phyloP scores from a whole-genome alignment of 306 rosid genomes.

The Corylus heterophylla region DNA sequence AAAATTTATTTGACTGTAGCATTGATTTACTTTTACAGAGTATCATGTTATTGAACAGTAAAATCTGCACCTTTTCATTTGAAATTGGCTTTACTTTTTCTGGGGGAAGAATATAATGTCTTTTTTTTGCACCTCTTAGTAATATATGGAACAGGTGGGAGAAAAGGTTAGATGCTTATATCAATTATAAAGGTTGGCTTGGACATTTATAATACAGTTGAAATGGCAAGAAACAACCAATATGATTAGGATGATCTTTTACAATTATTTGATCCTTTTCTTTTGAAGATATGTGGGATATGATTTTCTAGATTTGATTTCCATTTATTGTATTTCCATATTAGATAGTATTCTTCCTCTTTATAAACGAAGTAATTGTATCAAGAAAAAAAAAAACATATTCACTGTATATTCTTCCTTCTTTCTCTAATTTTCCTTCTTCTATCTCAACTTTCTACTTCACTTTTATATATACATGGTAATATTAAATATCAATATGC shows the following conservation, averaged over 20 bases:
- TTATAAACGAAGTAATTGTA: no score
- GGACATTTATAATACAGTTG: not conserved
- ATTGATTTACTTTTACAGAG: not conserved
- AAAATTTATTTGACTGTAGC: not conserved
- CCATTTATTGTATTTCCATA: no score
- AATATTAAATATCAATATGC: no score
- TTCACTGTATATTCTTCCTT: no score
- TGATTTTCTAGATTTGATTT: no score
- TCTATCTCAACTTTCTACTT: no score
- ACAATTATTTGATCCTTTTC: not conserved
- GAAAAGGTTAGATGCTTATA: not conserved
- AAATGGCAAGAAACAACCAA: not conserved
- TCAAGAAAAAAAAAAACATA: no score
- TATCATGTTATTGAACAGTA: not conserved
- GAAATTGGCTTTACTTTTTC: not conserved
- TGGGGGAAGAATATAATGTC: not conserved
- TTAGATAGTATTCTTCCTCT: no score
- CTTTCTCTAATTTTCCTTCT: no score
- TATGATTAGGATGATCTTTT: not conserved
- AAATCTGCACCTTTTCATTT: constrained; percentile 2
- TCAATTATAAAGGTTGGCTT: not conserved
- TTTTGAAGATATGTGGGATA: no score
- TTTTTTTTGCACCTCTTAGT: not conserved
- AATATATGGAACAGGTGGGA: not conserved
- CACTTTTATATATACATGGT: no score